Base-by-base conservation (phyloP, 768 basidiomycete genomes). In the Lactarius hengduanensis region DNA sequence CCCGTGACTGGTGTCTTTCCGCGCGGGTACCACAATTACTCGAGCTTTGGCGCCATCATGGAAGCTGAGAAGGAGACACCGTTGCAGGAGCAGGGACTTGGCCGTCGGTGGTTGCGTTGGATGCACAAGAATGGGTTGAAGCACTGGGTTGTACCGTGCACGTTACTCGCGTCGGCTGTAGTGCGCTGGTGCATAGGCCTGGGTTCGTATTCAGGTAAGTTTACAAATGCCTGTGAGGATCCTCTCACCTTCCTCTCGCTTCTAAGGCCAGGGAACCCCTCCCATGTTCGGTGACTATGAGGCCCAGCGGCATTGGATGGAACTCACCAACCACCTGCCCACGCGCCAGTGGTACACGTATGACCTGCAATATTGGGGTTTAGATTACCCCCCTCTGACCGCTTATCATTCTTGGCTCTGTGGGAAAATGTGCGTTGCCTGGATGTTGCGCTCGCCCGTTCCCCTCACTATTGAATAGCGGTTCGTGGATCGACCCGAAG, bases 281-380 rank as follows among this genome's bases (percentile, higher is more conserved):
- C 93, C 92, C 0, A 88, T 94, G 87, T 92, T 83, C 69, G 94
- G 94, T 3, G 94, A 96, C 77, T 96, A 92, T 71, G 94, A 96
- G 75, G 94, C 94, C 0, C 94, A 96, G 73, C 80, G 94, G 61
- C 94, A 96, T 76, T 96, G 94, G 94, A 92, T 96, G 91, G 94
- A 96, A 71, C 74, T 96, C 45, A 93, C 92, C 3, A 76, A 87
- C 30, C 90, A 95, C 73, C 79, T 94, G 0, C 91, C 94, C 0
- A 72, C 85, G 22, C 78, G 77, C 16, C 77, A 89, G 68, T 98
- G 96, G 96, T 98, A 98, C 76, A 86, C 78, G 1, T 92, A 94
- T 75, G 92, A 96, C 72, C 80, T 92, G 36, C 84, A 85, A 41
- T 96, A 96, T 73, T 98, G 96, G 96, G 93, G 93, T 0, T 81